Evolutionary conservation across 2,329 filamentous ascomycete genomes (phyloP).

Genomic region (Epichloe sylvatica): DNA sequence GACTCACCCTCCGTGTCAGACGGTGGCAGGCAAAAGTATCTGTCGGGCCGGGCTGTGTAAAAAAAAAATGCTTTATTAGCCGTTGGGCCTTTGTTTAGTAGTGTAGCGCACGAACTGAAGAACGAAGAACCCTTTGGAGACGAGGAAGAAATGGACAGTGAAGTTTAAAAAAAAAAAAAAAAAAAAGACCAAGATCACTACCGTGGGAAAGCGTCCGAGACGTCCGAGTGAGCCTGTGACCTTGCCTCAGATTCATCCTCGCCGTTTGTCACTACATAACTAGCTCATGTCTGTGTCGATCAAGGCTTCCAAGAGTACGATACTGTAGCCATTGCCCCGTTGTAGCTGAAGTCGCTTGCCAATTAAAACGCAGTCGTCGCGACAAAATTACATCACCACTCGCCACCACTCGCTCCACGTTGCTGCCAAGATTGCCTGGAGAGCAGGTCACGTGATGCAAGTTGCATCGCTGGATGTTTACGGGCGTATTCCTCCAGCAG

Average conservation of each 20-base stretch:
- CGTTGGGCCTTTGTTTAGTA: no score
- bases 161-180: not conserved
- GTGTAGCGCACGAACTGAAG: no score
- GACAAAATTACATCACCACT: not conserved
- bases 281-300: no score
- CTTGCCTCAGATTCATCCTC: no score
- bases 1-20: not conserved
- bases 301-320: no score
- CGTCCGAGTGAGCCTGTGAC: no score
- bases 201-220: no score
- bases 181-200: not conserved
- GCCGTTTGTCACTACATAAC: no score
- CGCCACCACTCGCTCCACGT: not conserved
- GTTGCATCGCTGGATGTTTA: not conserved
- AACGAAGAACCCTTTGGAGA: no score
- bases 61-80: no score
- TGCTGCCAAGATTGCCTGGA: not conserved
- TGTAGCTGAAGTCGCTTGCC: not conserved
- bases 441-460: not conserved
- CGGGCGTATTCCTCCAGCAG: no score
- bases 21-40: not conserved
- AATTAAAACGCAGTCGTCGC: not conserved
- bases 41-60: not conserved
- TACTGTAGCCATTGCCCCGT: no score
- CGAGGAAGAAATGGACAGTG: not conserved